Percentiles rank a stretch among this genome's conserved stretches.
Conservation (phyloP, 441 rosid species). For the Flueggea neowawraea region DNA sequence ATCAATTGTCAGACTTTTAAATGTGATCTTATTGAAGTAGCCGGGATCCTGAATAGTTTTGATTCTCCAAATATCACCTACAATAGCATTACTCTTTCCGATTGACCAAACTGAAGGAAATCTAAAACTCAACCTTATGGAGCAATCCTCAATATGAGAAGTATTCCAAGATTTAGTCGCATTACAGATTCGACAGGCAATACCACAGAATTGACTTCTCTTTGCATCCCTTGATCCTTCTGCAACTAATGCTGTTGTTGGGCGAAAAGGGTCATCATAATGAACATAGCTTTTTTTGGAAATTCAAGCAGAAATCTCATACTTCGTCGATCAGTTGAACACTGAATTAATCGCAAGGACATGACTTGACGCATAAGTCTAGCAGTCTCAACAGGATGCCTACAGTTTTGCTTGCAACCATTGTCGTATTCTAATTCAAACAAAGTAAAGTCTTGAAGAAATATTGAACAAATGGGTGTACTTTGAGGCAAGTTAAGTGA, state of each 20-base stretch:
- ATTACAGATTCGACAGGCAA: constrained; percentile 62
- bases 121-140: constrained; percentile 60
- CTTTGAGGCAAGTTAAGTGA: constrained; percentile 17
- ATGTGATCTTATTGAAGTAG: constrained; percentile 40
- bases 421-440: constrained; percentile 20
- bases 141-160: constrained; percentile 60
- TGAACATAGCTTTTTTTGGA: constrained; percentile 5
- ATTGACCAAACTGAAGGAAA: constrained; percentile 59
- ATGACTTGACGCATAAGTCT: constrained; percentile 23
- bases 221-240: constrained; percentile 71
- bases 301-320: constrained; percentile 28
- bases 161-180: constrained; percentile 9
- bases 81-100: constrained; percentile 29
- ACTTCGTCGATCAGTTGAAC: constrained; percentile 18
- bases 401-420: constrained; percentile 24
- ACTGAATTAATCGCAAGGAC: constrained; percentile 19
- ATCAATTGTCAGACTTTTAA: constrained; percentile 26
- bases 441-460: neutral
- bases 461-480: constrained; percentile 23
- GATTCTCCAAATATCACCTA: constrained; percentile 64
- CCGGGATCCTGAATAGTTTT: constrained; percentile 33
- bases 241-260: constrained; percentile 47
- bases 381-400: constrained; percentile 10
- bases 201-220: constrained; percentile 47
- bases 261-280: constrained; percentile 34